phyloP scores from a whole-genome alignment of 768 basidiomycete species.

The Kwoniella sp. region DNA sequence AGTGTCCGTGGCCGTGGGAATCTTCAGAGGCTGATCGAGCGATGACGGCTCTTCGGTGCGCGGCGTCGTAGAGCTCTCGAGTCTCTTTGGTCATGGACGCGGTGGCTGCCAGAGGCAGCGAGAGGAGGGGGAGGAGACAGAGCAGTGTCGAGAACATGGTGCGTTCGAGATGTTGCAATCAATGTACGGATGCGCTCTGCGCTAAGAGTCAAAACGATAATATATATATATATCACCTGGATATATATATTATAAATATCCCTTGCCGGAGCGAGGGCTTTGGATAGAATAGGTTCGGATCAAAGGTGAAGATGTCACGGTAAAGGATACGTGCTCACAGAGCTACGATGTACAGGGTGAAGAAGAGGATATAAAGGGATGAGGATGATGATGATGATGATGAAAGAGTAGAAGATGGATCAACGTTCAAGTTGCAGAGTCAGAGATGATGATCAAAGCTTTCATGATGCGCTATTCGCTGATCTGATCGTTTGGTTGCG shows the following conservation, averaged over 20 bases:
- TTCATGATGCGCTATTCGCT: no score
- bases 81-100: conserved; percentile 7
- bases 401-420: conserved; percentile 6
- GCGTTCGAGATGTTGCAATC: background rate
- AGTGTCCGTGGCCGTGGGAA: conserved; percentile 8
- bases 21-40: conserved; percentile 7
- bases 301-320: conserved; percentile 4
- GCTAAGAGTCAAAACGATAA: conserved; percentile 1
- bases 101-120: background rate
- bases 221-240: conserved; percentile 15
- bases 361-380: background rate
- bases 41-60: conserved; percentile 4
- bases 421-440: background rate
- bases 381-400: conserved; percentile 5
- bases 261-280: background rate
- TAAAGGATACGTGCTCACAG: conserved; percentile 11
- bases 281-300: conserved; percentile 1
- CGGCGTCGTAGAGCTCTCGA: conserved; percentile 18
- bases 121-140: conserved; percentile 14
- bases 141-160: conserved; percentile 19
- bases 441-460: background rate
- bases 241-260: background rate
- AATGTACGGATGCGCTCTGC: conserved; percentile 12
- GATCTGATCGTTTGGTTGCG: no score
- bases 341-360: conserved; percentile 2